phyloP scores from a whole-genome alignment of 2,329 filamentous ascomycete genomes.

The Xylaria hypoxylon region DNA sequence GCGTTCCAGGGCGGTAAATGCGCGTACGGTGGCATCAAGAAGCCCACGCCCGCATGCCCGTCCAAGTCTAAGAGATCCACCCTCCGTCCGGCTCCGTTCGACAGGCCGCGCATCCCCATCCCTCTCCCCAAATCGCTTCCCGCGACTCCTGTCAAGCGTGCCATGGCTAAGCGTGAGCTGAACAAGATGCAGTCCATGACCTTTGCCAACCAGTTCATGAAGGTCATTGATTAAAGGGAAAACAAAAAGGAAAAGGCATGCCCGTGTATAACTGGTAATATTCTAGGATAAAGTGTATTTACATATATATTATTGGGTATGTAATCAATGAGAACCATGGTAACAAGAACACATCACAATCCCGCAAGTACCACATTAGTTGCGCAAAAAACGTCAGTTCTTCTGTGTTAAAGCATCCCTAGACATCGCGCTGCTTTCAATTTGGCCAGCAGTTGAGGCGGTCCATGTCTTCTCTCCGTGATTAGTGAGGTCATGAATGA shows the following conservation, averaged over 20 bases:
- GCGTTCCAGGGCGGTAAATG: slow-evolving; percentile 58
- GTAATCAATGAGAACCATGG: slow-evolving; percentile 3
- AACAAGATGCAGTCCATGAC: slow-evolving; percentile 38
- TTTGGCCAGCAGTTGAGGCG: no score
- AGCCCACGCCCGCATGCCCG: slow-evolving; percentile 22
- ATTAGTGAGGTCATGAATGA: no score
- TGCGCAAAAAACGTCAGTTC: no score
- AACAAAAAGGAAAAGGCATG: not conserved
- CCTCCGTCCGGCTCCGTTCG: slow-evolving; percentile 38
- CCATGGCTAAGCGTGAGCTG: slow-evolving; percentile 29
- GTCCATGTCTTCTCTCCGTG: no score
- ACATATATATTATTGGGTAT: slow-evolving; percentile 1
- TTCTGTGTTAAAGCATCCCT: no score
- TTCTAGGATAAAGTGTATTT: slow-evolving; percentile 19
- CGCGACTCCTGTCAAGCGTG: slow-evolving; percentile 23
- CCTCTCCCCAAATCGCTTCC: slow-evolving; percentile 28
- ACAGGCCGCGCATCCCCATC: slow-evolving; percentile 41
- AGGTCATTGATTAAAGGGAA: slow-evolving; percentile 45
- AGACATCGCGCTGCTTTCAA: no score
- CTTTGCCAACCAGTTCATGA: slow-evolving; percentile 48
- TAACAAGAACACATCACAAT: not conserved
- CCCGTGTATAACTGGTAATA: slow-evolving; percentile 16
- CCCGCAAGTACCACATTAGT: no score
- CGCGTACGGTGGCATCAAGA: slow-evolving; percentile 53
- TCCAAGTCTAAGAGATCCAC: slow-evolving; percentile 32